Conservation (phyloP, 2,329 filamentous ascomycete genomes). For the Neofusicoccum cordaticola region DNA sequence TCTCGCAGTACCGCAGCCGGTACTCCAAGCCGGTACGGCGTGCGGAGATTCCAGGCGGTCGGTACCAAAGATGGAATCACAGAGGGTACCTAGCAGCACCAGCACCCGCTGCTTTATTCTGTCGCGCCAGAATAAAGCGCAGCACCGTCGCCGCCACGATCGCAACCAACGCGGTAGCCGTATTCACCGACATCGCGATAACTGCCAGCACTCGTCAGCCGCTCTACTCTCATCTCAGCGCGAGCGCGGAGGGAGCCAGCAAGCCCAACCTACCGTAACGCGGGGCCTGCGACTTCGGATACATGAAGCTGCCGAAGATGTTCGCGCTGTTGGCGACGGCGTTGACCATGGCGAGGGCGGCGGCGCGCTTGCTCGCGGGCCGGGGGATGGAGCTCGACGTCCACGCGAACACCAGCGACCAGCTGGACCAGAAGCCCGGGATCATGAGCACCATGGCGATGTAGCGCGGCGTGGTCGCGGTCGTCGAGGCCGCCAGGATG, state of each 20-base stretch:
- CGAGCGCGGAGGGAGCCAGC: neutral
- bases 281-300: neutral
- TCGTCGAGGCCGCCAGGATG: conserved; percentile 12
- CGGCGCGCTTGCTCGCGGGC: conserved; percentile 15
- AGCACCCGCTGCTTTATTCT: neutral
- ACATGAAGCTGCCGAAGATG: conserved; percentile 6
- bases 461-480: conserved; percentile 26
- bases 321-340: neutral
- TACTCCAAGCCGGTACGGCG: too few relatives aligned
- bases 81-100: neutral
- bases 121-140: neutral
- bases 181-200: neutral
- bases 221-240: neutral
- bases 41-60: too few relatives aligned
- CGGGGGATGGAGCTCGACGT: neutral
- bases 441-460: conserved; percentile 32
- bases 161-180: neutral
- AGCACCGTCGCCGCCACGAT: neutral
- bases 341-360: conserved; percentile 19
- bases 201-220: neutral
- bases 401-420: conserved; percentile 3
- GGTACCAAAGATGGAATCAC: neutral
- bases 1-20: too few relatives aligned
- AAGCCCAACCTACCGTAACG: neutral
- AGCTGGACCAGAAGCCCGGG: conserved; percentile 1